phyloP scores from a whole-genome alignment of 495 filamentous ascomycete genomes.

The Cercophora samala region DNA sequence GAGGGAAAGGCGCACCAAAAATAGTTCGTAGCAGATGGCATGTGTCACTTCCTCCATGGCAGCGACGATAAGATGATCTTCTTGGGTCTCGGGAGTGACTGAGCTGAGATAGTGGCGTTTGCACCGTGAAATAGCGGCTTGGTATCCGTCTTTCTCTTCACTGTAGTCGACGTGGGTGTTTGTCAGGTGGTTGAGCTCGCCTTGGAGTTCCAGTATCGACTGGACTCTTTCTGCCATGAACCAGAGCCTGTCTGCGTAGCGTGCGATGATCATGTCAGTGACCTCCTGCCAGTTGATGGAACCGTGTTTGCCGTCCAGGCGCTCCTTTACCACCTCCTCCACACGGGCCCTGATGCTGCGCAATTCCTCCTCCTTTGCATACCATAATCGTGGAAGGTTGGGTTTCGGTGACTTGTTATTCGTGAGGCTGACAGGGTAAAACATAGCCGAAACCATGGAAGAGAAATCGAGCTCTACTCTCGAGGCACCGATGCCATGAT shows the following conservation, averaged over 20 bases:
- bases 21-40: conserved; percentile 51
- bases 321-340: conserved; percentile 33
- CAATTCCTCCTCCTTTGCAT: conserved; percentile 39
- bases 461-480: conserved; percentile 59
- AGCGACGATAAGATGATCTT: conserved; percentile 36
- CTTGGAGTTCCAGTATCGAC: conserved; percentile 34
- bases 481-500: conserved; percentile 54
- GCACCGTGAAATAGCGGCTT: conserved; percentile 47
- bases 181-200: conserved; percentile 46
- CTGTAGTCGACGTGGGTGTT: conserved; percentile 48
- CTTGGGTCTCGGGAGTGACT: conserved; percentile 28
- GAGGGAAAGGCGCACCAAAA: conserved; percentile 36
- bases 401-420: conserved; percentile 37
- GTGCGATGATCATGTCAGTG: conserved; percentile 57
- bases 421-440: conserved; percentile 55
- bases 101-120: conserved; percentile 42
- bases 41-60: conserved; percentile 48
- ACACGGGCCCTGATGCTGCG: conserved; percentile 44
- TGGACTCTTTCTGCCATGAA: conserved; percentile 41
- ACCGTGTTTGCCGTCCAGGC: conserved; percentile 17
- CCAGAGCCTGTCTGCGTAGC: conserved; percentile 53
- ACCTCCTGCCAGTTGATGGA: conserved; percentile 58
- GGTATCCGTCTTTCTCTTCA: conserved; percentile 42
- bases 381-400: conserved; percentile 47
- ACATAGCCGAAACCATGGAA: conserved; percentile 57